These are phyloP conservation scores for Neurospora sp. DNA, from an alignment of 495 filamentous ascomycete species.

Conservation along the genomic window DNA sequence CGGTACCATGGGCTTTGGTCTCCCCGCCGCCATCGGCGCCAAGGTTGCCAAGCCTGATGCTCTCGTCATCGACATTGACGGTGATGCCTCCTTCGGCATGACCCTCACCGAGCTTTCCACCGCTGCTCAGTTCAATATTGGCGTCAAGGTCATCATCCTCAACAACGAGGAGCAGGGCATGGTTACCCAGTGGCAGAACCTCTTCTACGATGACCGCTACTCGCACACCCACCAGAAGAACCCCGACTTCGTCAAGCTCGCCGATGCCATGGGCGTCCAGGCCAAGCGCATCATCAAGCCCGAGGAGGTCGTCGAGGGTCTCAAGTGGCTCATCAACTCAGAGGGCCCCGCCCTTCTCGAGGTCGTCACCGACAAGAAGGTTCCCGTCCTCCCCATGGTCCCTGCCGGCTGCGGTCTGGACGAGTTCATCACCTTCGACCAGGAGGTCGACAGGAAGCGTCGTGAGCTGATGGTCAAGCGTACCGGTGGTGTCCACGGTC, in stretches of 20 bases:
- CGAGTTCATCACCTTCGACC: constrained; percentile 88
- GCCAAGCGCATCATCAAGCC: constrained; percentile 54
- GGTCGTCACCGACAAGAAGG: constrained; percentile 68
- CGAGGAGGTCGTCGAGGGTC: constrained; percentile 61
- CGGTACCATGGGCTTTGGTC: constrained; percentile 92
- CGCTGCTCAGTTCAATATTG: constrained; percentile 83
- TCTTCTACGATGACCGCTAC: constrained; percentile 90
- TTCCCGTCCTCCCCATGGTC: constrained; percentile 97
- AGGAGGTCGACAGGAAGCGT: constrained; percentile 56
- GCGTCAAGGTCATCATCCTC: constrained; percentile 79
- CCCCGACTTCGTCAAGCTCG: constrained; percentile 77
- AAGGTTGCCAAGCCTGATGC: constrained; percentile 81
- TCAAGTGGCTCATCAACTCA: constrained; percentile 81
- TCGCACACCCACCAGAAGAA: constrained; percentile 87
- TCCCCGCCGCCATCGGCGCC: constrained; percentile 87
- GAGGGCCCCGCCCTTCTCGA: constrained; percentile 68
- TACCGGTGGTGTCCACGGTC: constrained; percentile 44
- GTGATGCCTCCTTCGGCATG: constrained; percentile 96
- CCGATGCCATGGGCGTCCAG: constrained; percentile 73
- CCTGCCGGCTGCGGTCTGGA: constrained; percentile 77
- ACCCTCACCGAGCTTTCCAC: constrained; percentile 88
- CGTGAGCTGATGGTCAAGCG: constrained; percentile 62
- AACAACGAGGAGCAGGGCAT: constrained; percentile 98
- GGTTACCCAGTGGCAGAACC: constrained; percentile 92
- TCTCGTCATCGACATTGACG: constrained; percentile 88